Base-by-base conservation (phyloP, 2,329 filamentous ascomycete genomes). In the Cladosporium oxysporum region DNA sequence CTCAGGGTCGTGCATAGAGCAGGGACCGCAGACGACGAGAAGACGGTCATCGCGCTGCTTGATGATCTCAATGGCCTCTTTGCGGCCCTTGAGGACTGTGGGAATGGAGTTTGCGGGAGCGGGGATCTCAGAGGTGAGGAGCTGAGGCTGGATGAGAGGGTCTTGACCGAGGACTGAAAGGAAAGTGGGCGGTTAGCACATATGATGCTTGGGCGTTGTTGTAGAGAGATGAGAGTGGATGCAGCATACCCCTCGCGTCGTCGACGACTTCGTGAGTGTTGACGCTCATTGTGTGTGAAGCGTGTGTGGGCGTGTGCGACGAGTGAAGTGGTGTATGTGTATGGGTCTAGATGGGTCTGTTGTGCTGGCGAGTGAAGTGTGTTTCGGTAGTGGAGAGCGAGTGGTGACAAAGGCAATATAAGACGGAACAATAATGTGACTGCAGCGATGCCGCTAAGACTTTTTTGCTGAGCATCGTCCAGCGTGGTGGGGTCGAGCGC, bases 1-100 rank as follows among this genome's bases (percentile, higher is more conserved):
- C 64, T 89, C 83, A 21, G 95, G 94, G 78, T 99, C 95, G 83
- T 99, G 95, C 79, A 99, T 97, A 28, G 92, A 97, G 85, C 95
- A 99, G 29, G 95, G 95, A 1, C 95, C 95, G 69, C 98, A 89
- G 75, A 98, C 90, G 70, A 99, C 89, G 61, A 92, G 82, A 58
- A 92, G 77, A 65, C 88, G 82, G 58, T 66, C 64, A 57, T 66
- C 64, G 75, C 85, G 79, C 71, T 83, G 81, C 47, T 80, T 76
- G 73, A 89, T 84, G 69, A 90, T 81, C 14, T 84, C 83, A 67
- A 85, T 85, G 49, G 86, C 81, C 72, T 90, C 87, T 65, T 85
- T 82, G 71, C 88, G 86, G 37, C 83, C 87, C 62, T 81, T 76
- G 53, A 89, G 79, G 41, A 90, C 88, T 5, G 86, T 87, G 68